phyloP scores from a whole-genome alignment of 805 yeast genomes.

The Teunomyces pallodes region DNA sequence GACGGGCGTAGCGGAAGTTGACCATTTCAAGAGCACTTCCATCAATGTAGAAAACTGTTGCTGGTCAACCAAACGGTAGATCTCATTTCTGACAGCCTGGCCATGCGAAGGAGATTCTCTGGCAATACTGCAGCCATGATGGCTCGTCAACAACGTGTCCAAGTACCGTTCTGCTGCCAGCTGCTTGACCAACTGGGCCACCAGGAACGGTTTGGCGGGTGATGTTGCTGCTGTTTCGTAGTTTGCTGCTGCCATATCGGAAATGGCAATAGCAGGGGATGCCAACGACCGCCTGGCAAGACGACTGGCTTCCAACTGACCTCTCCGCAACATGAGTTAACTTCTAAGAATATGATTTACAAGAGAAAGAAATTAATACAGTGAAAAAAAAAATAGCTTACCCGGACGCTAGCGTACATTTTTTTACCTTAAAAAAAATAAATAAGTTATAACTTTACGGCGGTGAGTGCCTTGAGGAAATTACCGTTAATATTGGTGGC shows the following conservation, averaged over 20 bases:
- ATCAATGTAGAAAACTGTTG: slow-evolving; percentile 14
- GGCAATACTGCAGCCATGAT: not conserved
- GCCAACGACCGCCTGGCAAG: slow-evolving; percentile 8
- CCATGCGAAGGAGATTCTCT: slow-evolving; percentile 2
- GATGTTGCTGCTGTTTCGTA: not conserved
- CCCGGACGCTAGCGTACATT: slow-evolving; percentile 1
- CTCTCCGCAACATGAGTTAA: not conserved
- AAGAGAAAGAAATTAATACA: not conserved
- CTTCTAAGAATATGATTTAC: not conserved
- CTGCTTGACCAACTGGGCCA: not conserved
- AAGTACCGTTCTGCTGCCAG: slow-evolving; percentile 2
- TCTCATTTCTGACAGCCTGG: slow-evolving; percentile 11
- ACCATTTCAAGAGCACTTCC: slow-evolving; percentile 14
- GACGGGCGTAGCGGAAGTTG: slow-evolving; percentile 5
- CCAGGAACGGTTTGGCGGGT: not conserved
- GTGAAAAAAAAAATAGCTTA: not conserved
- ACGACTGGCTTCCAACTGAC: slow-evolving; percentile 1
- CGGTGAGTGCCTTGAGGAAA: slow-evolving; percentile 2
- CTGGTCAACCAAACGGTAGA: slow-evolving; percentile 13
- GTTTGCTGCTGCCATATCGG: slow-evolving; percentile 8
- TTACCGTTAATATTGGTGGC: slow-evolving; percentile 28
- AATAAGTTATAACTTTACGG: slow-evolving; percentile 1
- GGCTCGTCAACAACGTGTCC: not conserved
- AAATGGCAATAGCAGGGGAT: slow-evolving; percentile 11
- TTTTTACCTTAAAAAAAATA: not conserved